These are phyloP conservation scores for Talaromyces atroroseus DNA, from an alignment of 2,329 filamentous ascomycete genomes.

Conservation along the genomic window DNA sequence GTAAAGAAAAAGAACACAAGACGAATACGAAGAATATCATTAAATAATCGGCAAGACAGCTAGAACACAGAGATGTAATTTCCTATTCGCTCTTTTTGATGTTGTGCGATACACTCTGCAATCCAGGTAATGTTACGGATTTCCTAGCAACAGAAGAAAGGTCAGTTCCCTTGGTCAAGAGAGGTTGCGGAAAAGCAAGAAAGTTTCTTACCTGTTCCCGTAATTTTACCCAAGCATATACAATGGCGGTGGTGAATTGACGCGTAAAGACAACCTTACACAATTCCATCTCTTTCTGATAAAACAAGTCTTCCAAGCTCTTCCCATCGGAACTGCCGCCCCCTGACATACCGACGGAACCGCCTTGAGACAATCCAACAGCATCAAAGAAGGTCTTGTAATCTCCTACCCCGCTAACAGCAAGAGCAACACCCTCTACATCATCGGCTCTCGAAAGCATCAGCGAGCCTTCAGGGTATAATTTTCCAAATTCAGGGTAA, in stretches of 20 bases:
- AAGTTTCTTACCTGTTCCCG: slow-evolving; percentile 75
- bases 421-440: slow-evolving; percentile 84
- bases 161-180: background rate
- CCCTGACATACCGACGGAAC: slow-evolving; percentile 69
- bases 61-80: slow-evolving; percentile 99
- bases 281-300: slow-evolving; percentile 99
- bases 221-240: slow-evolving; percentile 97
- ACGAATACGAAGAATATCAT: background rate
- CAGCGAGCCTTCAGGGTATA: slow-evolving; percentile 89
- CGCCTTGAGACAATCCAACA: slow-evolving; percentile 69
- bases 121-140: slow-evolving; percentile 99
- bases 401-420: slow-evolving; percentile 86
- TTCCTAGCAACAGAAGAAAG: slow-evolving; percentile 57
- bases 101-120: slow-evolving; percentile 97
- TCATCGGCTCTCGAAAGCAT: slow-evolving; percentile 96
- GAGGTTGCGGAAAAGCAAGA: background rate
- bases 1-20: background rate
- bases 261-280: slow-evolving; percentile 91
- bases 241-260: slow-evolving; percentile 90
- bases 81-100: slow-evolving; percentile 97
- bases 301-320: slow-evolving; percentile 95
- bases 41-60: background rate
- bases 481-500: slow-evolving; percentile 83
- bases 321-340: slow-evolving; percentile 75
- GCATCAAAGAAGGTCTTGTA: slow-evolving; percentile 97